phyloP scores from a whole-genome alignment of 441 rosid species.

The Erodium chrysanthum region DNA sequence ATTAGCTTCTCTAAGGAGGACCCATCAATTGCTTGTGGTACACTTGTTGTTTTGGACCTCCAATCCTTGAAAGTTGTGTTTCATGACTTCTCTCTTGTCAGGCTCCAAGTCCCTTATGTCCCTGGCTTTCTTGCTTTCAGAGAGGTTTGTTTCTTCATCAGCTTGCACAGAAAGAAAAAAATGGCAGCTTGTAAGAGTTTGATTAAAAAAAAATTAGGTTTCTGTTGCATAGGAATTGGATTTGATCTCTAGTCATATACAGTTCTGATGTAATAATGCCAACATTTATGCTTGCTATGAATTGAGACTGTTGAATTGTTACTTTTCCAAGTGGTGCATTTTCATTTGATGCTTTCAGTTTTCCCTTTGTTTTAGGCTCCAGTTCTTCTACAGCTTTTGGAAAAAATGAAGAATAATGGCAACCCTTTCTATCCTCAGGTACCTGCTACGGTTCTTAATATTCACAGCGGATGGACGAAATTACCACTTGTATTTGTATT shows the following conservation, averaged over 20 bases:
- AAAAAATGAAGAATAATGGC: conserved; percentile 42
- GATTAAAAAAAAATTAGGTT: background rate
- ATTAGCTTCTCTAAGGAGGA: conserved; percentile 70
- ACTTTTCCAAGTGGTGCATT: background rate
- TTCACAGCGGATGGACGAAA: background rate
- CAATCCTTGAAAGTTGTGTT: conserved; percentile 38
- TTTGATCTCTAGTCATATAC: background rate
- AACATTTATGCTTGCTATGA: background rate
- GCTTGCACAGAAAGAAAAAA: background rate
- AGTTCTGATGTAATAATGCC: too few relatives aligned
- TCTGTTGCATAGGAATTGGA: background rate
- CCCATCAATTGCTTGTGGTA: conserved; percentile 56
- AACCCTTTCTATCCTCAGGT: conserved; percentile 72
- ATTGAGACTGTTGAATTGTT: background rate
- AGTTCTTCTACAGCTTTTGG: conserved; percentile 46
- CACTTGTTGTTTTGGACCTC: conserved; percentile 58
- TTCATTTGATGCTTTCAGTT: background rate
- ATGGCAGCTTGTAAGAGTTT: background rate
- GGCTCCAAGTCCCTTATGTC: conserved; percentile 53
- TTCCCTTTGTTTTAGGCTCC: conserved; percentile 41
- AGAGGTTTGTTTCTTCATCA: conserved; percentile 35
- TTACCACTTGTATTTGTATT: background rate
- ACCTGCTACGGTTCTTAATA: background rate
- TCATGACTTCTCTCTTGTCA: conserved; percentile 35
- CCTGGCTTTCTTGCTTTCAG: conserved; percentile 88